Conservation (phyloP, 1,284 basidiomycete species). For the Malassezia cuniculi region DNA sequence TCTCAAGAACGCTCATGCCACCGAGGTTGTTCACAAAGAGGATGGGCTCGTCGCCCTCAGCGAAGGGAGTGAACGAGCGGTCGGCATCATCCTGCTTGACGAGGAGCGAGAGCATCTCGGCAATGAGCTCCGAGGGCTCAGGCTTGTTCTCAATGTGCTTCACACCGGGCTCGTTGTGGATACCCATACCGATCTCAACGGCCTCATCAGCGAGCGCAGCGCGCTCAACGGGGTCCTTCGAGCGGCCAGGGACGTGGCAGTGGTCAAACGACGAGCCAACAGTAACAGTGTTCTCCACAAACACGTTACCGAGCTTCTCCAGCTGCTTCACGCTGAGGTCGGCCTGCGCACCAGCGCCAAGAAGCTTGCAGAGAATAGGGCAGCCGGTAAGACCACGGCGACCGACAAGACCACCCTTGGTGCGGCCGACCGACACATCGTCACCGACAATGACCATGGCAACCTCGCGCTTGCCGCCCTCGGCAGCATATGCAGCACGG, state of each 20-base stretch:
- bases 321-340: slow-evolving; percentile 31
- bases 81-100: slow-evolving; percentile 47
- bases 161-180: slow-evolving; percentile 55
- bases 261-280: slow-evolving; percentile 53
- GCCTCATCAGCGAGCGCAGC: slow-evolving; percentile 42
- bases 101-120: slow-evolving; percentile 35
- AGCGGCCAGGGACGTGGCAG: slow-evolving; percentile 53
- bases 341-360: slow-evolving; percentile 38
- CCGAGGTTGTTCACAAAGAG: slow-evolving; percentile 53
- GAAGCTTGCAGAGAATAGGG: slow-evolving; percentile 44
- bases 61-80: slow-evolving; percentile 46
- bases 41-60: slow-evolving; percentile 47
- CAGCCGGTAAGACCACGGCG: slow-evolving; percentile 48
- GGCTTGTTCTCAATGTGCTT: slow-evolving; percentile 42
- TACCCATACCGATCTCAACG: slow-evolving; percentile 52
- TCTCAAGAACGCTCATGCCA: slow-evolving; percentile 52
- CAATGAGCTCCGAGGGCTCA: slow-evolving; percentile 23
- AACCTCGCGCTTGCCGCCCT: slow-evolving; percentile 42
- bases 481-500: slow-evolving; percentile 28
- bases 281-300: slow-evolving; percentile 50
- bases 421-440: slow-evolving; percentile 48
- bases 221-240: slow-evolving; percentile 32
- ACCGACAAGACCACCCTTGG: slow-evolving; percentile 48
- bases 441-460: slow-evolving; percentile 49
- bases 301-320: slow-evolving; percentile 52